A percentile compares a stretch with the other conserved stretches of the same genome.
Evolutionary conservation across 106 monocot genomes (phyloP).

Genomic region (Triglochin maritima): DNA sequence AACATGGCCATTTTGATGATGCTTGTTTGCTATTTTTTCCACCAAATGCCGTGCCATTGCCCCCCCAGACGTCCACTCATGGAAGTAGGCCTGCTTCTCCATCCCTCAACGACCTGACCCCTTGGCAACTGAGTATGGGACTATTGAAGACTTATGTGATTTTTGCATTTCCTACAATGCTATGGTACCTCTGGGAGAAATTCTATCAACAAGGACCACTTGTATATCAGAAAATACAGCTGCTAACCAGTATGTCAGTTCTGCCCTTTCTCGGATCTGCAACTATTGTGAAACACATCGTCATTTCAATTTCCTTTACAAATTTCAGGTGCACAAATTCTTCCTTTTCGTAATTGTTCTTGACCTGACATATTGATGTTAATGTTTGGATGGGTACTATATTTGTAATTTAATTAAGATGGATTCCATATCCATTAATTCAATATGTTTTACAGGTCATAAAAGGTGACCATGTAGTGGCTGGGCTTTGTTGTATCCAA

Average conservation of each 20-base stretch:
- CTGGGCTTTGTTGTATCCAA: slow-evolving; percentile 91
- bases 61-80: slow-evolving; percentile 26
- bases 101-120: slow-evolving; percentile 57
- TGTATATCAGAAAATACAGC: slow-evolving; percentile 31
- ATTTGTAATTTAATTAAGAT: no score
- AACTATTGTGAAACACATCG: slow-evolving; percentile 84
- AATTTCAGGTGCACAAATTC: slow-evolving; percentile 59
- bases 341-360: neutral
- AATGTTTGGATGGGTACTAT: no score
- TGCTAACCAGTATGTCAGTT: slow-evolving; percentile 36
- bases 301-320: slow-evolving; percentile 85
- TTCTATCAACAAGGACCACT: slow-evolving; percentile 35
- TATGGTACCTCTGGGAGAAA: slow-evolving; percentile 54
- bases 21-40: slow-evolving; percentile 90
- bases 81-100: slow-evolving; percentile 24
- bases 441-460: slow-evolving; percentile 44
- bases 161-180: slow-evolving; percentile 76
- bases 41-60: slow-evolving; percentile 32
- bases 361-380: neutral
- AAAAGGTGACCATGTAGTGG: slow-evolving; percentile 66
- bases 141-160: slow-evolving; percentile 85
- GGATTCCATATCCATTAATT: neutral
- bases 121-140: slow-evolving; percentile 86
- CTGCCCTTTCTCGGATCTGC: slow-evolving; percentile 69
- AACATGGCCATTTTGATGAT: slow-evolving; percentile 80